Percentiles rank a stretch among this genome's conserved stretches.
phyloP scores from a whole-genome alignment of 768 basidiomycete species.

The Auricularia sp. region DNA sequence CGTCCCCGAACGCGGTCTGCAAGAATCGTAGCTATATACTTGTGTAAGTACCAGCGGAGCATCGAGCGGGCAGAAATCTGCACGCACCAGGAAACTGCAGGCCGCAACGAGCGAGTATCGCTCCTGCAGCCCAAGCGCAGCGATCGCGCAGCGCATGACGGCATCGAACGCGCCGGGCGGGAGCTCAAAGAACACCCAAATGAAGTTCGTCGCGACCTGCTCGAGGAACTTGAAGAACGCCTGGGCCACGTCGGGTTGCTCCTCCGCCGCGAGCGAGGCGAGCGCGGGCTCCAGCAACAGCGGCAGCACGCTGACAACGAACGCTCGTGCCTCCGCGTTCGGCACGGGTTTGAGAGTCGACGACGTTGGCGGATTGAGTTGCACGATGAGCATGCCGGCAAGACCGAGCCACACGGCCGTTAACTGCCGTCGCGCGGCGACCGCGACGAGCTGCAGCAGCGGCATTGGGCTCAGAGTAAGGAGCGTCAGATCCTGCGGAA shows the following conservation, averaged over 20 bases:
- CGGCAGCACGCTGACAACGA: conserved; percentile 47
- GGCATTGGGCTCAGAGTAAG: conserved; percentile 76
- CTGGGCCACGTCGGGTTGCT: conserved; percentile 92
- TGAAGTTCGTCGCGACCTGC: conserved; percentile 51
- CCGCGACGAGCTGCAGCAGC: conserved; percentile 66
- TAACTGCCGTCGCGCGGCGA: conserved; percentile 59
- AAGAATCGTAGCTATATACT: not conserved
- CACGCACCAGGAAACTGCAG: conserved; percentile 69
- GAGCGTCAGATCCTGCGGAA: conserved; percentile 67
- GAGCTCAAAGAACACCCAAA: conserved; percentile 48
- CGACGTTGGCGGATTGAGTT: conserved; percentile 64
- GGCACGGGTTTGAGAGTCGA: conserved; percentile 43
- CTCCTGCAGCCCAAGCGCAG: conserved; percentile 64
- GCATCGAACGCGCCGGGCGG: conserved; percentile 55
- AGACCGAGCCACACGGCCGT: conserved; percentile 81
- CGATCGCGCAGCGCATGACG: conserved; percentile 59
- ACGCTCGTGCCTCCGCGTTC: conserved; percentile 41
- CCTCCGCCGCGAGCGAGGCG: not conserved
- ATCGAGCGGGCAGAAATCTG: not conserved
- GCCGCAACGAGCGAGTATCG: conserved; percentile 78
- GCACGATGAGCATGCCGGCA: conserved; percentile 68
- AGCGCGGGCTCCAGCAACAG: conserved; percentile 41
- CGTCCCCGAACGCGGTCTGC: conserved; percentile 53
- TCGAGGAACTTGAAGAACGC: conserved; percentile 81
- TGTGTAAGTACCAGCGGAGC: not conserved